phyloP scores from a whole-genome alignment of 306 rosid species.

The Abrus precatorius region DNA sequence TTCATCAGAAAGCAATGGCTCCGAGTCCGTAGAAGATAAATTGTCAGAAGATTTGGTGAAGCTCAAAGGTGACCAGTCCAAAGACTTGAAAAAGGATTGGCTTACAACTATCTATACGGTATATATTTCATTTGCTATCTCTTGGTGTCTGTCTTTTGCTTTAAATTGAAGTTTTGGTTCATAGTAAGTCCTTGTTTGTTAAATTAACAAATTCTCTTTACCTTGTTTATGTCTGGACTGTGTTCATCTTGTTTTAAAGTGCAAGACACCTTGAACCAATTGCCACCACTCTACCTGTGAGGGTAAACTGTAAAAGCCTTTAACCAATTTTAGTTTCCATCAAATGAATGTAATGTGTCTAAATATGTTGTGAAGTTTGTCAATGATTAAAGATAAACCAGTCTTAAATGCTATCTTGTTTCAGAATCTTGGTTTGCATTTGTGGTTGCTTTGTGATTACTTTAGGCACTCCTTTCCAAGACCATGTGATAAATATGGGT shows the following conservation, averaged over 20 bases:
- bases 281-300: neutral
- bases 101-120: constrained; percentile 51
- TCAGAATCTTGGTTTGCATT: constrained; percentile 2
- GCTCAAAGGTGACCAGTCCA: constrained; percentile 36
- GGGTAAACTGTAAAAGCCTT: constrained; percentile 14
- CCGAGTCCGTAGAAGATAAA: constrained; percentile 48
- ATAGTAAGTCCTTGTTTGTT: constrained; percentile 4
- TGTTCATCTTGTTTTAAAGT: constrained; percentile 16
- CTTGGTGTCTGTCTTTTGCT: constrained; percentile 14
- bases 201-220: neutral
- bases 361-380: constrained; percentile 16
- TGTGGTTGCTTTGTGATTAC: constrained; percentile 6
- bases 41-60: constrained; percentile 51
- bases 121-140: constrained; percentile 37
- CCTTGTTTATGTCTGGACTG: neutral
- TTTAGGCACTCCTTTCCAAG: neutral
- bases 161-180: constrained; percentile 2
- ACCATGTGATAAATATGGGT: neutral
- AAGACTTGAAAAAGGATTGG: constrained; percentile 52
- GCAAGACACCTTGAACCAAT: constrained; percentile 3
- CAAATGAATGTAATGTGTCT: neutral
- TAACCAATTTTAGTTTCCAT: constrained; percentile 22
- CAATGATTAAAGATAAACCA: constrained; percentile 1
- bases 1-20: constrained; percentile 46
- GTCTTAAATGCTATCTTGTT: constrained; percentile 9